Evolutionary conservation across 2,329 filamentous ascomycete species (phyloP), one percentile per base, ranked within the genome.

Genomic region (Aspergillus luchuensis): DNA sequence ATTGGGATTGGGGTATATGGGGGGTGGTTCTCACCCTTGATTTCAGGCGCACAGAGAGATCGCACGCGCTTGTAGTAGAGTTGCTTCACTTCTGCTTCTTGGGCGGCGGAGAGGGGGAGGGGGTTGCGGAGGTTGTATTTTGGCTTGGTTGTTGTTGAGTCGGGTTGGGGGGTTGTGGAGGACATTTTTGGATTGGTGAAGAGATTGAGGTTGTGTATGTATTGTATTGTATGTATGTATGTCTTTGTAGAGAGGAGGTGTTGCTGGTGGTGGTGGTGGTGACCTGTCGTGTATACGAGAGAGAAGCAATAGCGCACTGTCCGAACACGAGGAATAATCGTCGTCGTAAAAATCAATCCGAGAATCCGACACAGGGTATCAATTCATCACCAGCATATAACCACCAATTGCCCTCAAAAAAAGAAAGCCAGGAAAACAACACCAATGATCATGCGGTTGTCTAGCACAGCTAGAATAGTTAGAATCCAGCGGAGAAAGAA

Each of bases 21-120:
- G 49, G 41, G 33, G 2, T 19, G 17, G 15, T 39, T 76, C 30
- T 53, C 69, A 91, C 90, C 87, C 80, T 91, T 90, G 59, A 95
- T 93, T 72, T 94, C 90, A 0, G 86, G 84, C 5, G 87, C 87
- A 78, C 93, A 97, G 69, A 88, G 82, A 36, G 81, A 82, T 66
- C 92, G 85, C 63, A 97, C 92, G 60, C 91, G 85, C 67, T 90
- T 88, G 79, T 94, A 87, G 76, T 91, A 96, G 8, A 95, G 79
- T 67, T 92, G 89, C 69, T 90, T 86, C 59, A 96, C 90, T 78
- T 95, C 90, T 4, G 87, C 82, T 82, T 96, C 91, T 76, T 96
- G 91, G 21, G 87, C 84, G 10, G 91, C 87, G 25, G 91, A 93
- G 59, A 97, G 83, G 28, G 93, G 93, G 47, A 96, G 81, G 15